Conservation (phyloP, 345 rosid species). For the Bruguiera sexangula region DNA sequence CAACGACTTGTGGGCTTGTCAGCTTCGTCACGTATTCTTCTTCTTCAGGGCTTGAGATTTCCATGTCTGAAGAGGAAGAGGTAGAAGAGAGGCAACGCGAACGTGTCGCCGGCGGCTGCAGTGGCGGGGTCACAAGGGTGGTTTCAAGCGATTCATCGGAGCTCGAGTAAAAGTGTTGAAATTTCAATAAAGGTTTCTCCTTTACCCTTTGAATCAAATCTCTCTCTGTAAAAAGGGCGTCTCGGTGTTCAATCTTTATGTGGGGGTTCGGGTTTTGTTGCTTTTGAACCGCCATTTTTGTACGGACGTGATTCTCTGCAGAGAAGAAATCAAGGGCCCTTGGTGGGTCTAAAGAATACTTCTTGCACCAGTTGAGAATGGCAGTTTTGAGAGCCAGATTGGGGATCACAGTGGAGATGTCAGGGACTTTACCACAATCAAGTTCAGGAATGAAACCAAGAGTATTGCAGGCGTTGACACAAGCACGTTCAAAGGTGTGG, state of each 20-base stretch:
- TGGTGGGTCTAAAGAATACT: constrained; percentile 42
- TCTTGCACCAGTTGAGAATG: constrained; percentile 62
- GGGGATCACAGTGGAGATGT: constrained; percentile 73
- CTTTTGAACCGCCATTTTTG: constrained; percentile 34
- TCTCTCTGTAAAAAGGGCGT: constrained; percentile 23
- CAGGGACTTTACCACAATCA: constrained; percentile 34
- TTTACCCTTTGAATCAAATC: constrained; percentile 33
- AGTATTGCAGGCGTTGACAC: constrained; percentile 59
- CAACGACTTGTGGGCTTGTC: constrained; percentile 41
- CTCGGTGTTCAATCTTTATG: constrained; percentile 3
- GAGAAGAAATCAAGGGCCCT: constrained; percentile 43
- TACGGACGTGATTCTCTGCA: constrained; percentile 46
- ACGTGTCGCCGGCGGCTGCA: constrained; percentile 43
- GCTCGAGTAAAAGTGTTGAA: constrained; percentile 37
- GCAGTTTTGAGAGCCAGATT: constrained; percentile 78
- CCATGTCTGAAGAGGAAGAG: constrained; percentile 56
- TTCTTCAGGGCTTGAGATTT: constrained; percentile 38
- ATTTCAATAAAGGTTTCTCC: constrained; percentile 36
- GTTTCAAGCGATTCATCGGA: constrained; percentile 47
- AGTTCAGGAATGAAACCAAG: constrained; percentile 46
- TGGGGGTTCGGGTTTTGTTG: constrained; percentile 20
- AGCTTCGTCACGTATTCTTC: constrained; percentile 50
- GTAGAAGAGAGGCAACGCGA: constrained; percentile 63
- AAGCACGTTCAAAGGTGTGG: constrained; percentile 71
- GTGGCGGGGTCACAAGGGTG: constrained; percentile 35